phyloP scores from a whole-genome alignment of 148 eudicot species.

The Camellia japonica region DNA sequence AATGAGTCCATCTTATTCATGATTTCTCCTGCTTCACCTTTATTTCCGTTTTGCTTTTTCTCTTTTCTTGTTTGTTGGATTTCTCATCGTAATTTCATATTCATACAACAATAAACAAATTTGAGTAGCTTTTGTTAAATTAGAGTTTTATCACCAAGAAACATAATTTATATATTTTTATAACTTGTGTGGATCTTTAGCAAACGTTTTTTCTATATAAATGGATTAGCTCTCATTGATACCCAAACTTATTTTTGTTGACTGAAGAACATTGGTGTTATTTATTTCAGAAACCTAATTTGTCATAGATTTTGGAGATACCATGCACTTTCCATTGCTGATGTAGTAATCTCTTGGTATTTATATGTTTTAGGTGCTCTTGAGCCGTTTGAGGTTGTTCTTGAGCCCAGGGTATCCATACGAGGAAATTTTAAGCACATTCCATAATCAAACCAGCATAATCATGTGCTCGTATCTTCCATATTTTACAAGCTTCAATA shows the following conservation, averaged over 20 bases:
- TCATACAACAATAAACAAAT: background rate
- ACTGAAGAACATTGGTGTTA: background rate
- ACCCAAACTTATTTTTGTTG: background rate
- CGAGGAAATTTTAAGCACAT: constrained; percentile 71
- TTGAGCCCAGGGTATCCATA: constrained; percentile 92
- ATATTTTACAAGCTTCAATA: constrained; percentile 64
- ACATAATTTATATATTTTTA: background rate
- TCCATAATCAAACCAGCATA: constrained; percentile 79
- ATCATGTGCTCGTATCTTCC: constrained; percentile 92
- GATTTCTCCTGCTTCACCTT: background rate
- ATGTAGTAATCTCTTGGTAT: constrained; percentile 3
- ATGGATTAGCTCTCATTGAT: background rate
- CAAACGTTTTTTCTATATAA: background rate
- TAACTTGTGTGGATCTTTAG: background rate
- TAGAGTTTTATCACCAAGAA: background rate
- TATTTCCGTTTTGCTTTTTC: background rate
- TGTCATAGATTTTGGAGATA: background rate
- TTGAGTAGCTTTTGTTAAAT: background rate
- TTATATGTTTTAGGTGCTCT: constrained; percentile 57
- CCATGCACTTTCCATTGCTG: background rate
- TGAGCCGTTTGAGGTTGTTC: constrained; percentile 82
- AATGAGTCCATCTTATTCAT: too few species aligned
- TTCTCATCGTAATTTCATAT: background rate
- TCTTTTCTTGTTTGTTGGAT: background rate
- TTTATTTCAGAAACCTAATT: background rate